phyloP scores from a whole-genome alignment of 164 flowering plant species.

The Aristolochia contorta region DNA sequence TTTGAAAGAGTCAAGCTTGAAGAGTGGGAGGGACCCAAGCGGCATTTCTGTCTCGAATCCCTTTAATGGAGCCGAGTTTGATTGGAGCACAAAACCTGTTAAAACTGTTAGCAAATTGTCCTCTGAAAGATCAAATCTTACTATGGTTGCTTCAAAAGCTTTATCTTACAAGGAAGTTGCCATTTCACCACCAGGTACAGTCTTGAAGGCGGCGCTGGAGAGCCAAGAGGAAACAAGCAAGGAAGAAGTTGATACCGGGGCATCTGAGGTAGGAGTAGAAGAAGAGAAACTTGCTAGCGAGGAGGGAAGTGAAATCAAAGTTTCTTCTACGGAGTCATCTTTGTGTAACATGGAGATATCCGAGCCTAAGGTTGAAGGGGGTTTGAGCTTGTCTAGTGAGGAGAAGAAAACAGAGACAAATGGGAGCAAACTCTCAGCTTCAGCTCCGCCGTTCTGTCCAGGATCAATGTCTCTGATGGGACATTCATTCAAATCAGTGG shows the following conservation, averaged over 20 bases:
- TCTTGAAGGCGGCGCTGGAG: conserved; percentile 46
- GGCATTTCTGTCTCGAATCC: conserved; percentile 23
- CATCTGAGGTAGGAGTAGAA: conserved; percentile 17
- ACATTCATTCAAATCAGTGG: conserved; percentile 26
- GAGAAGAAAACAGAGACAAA: conserved; percentile 35
- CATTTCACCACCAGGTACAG: conserved; percentile 70
- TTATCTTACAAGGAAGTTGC: conserved; percentile 89
- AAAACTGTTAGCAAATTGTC: conserved; percentile 13
- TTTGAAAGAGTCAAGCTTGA: conserved; percentile 14
- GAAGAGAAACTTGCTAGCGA: conserved; percentile 19
- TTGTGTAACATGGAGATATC: conserved; percentile 13
- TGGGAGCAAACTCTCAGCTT: conserved; percentile 79
- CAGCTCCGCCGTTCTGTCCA: conserved; percentile 84
- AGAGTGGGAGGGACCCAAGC: conserved; percentile 19
- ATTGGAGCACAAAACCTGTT: neutral
- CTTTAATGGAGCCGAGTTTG: neutral
- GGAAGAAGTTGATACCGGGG: conserved; percentile 19
- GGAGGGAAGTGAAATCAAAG: conserved; percentile 19
- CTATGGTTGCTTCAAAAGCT: conserved; percentile 52
- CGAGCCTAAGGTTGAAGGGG: conserved; percentile 17
- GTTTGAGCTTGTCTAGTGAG: conserved; percentile 9
- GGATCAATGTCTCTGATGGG: conserved; percentile 23
- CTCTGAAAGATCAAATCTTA: conserved; percentile 23
- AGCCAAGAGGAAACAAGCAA: conserved; percentile 27
- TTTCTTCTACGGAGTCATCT: conserved; percentile 9